phyloP scores from a whole-genome alignment of 2,329 filamentous ascomycete genomes.

The Fusarium sp. region DNA sequence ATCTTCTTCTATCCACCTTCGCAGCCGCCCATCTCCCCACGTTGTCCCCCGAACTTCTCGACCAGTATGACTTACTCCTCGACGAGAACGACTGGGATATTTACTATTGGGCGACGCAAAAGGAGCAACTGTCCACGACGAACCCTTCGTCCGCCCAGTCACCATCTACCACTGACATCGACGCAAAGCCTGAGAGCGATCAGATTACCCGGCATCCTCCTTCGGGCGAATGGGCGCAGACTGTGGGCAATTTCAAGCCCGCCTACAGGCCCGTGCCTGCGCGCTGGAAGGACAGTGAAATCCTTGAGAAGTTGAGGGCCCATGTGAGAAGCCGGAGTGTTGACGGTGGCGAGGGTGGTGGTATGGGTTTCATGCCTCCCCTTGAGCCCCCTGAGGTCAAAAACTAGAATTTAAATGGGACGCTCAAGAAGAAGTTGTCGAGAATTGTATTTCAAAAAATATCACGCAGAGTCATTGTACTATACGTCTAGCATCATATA shows the following conservation, averaged over 20 bases:
- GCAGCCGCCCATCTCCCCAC: conserved; percentile 78
- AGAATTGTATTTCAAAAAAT: not conserved
- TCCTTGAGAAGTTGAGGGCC: conserved; percentile 77
- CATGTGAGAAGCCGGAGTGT: conserved; percentile 76
- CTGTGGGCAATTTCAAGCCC: conserved; percentile 91
- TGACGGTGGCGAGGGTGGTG: conserved; percentile 51
- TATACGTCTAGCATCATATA: conserved; percentile 25
- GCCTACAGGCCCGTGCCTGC: conserved; percentile 89
- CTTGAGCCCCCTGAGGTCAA: conserved; percentile 43
- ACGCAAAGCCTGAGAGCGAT: conserved; percentile 41
- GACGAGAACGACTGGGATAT: conserved; percentile 99
- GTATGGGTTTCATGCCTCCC: conserved; percentile 69
- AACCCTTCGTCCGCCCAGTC: conserved; percentile 45
- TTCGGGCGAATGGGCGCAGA: conserved; percentile 93
- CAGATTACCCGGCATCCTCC: conserved; percentile 50
- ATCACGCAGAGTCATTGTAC: conserved; percentile 15
- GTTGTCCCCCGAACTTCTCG: conserved; percentile 79
- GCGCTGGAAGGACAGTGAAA: conserved; percentile 85
- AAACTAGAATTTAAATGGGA: not conserved
- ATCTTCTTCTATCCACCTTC: conserved; percentile 96
- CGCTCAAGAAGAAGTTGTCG: not conserved
- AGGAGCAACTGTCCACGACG: conserved; percentile 61
- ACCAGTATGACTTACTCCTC: conserved; percentile 89
- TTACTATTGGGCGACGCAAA: conserved; percentile 99
- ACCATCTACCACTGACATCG: conserved; percentile 18